Conservation (phyloP, 208 protist species). For the Naegleria fowleri region DNA sequence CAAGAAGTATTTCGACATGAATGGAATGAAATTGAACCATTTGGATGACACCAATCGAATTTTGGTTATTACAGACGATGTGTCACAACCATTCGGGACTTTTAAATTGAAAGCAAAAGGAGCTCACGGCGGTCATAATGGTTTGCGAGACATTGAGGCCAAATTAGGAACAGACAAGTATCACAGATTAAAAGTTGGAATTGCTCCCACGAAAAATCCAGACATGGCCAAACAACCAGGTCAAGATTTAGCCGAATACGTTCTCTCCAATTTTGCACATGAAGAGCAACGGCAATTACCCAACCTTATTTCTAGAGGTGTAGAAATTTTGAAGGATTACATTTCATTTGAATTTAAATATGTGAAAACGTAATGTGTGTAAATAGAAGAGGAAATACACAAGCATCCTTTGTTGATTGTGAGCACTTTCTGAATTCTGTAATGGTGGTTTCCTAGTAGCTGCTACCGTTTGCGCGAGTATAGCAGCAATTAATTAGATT, state of each 20-base stretch:
- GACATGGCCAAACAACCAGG: not conserved
- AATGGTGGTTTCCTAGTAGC: too few relatives aligned
- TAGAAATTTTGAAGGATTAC: not conserved
- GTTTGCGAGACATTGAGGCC: constrained; percentile 32
- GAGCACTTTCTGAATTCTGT: too few relatives aligned
- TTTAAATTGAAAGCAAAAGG: constrained; percentile 32
- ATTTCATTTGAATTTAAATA: not conserved
- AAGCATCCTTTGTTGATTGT: too few relatives aligned
- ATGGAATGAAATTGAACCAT: not conserved
- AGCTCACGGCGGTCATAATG: constrained; percentile 39
- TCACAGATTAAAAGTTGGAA: constrained; percentile 14
- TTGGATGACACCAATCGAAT: not conserved
- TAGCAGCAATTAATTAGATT: too few relatives aligned
- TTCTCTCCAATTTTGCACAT: not conserved
- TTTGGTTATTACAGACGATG: not conserved
- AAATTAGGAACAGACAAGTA: constrained; percentile 24
- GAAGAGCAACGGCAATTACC: not conserved
- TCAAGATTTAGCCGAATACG: not conserved
- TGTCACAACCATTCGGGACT: constrained; percentile 10
- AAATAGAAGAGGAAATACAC: too few relatives aligned
- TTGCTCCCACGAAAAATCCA: not conserved
- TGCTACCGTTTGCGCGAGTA: too few relatives aligned
- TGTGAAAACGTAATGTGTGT: constrained; percentile 5
- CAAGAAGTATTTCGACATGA: not conserved
- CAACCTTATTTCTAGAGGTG: not conserved